phyloP scores from a whole-genome alignment of 2,329 filamentous ascomycete species.

The Trichophyton simii region DNA sequence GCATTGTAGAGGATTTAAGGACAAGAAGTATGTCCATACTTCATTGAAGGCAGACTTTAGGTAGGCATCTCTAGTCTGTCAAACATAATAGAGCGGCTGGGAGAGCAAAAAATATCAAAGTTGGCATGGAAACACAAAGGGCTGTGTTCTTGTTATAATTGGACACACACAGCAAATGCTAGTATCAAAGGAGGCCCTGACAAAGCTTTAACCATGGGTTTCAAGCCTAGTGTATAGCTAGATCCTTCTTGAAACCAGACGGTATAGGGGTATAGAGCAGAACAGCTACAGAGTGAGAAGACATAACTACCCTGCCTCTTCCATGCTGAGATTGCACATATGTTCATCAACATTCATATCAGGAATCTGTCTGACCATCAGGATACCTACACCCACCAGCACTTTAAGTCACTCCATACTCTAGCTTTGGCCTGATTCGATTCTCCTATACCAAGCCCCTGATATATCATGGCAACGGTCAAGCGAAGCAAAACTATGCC shows the following conservation, averaged over 20 bases:
- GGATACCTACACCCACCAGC: neutral
- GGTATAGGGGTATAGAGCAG: neutral
- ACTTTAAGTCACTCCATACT: neutral
- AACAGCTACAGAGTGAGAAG: neutral
- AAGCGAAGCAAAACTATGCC: slow-evolving; percentile 34
- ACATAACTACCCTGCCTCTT: slow-evolving; percentile 3
- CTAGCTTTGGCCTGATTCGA: neutral
- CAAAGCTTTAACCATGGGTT: neutral
- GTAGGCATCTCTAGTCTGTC: neutral
- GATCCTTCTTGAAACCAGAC: neutral
- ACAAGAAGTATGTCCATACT: neutral
- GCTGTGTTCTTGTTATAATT: slow-evolving; percentile 1
- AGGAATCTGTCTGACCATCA: neutral
- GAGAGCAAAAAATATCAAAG: neutral
- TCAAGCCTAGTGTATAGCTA: neutral
- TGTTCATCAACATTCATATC: neutral
- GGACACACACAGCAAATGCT: neutral
- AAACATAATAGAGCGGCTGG: neutral
- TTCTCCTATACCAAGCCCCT: neutral
- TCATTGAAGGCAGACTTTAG: neutral
- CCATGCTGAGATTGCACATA: neutral
- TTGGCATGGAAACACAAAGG: neutral
- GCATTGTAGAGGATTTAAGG: neutral
- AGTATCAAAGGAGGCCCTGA: neutral
- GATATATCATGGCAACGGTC: slow-evolving; percentile 20